phyloP scores from a whole-genome alignment of 768 basidiomycete genomes.

The Ramaria sp. region DNA sequence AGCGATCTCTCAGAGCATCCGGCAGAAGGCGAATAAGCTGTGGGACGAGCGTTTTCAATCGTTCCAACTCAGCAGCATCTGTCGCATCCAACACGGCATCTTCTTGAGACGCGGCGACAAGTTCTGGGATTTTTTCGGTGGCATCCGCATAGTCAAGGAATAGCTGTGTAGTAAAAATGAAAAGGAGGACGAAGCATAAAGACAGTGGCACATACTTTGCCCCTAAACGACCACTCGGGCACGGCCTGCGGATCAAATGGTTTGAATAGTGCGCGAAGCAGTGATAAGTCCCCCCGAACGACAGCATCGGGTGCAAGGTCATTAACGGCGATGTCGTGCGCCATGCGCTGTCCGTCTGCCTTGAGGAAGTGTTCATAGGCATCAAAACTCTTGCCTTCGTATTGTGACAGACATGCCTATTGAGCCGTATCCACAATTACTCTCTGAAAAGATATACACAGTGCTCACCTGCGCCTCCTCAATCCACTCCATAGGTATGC shows the following conservation, averaged over 20 bases:
- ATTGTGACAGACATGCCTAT: constrained; percentile 57
- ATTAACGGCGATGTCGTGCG: constrained; percentile 77
- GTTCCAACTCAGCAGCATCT: constrained; percentile 46
- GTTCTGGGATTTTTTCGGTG: constrained; percentile 47
- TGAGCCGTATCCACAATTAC: neutral
- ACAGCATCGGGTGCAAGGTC: constrained; percentile 85
- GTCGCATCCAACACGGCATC: constrained; percentile 33
- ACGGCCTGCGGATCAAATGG: constrained; percentile 50
- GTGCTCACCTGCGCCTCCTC: constrained; percentile 69
- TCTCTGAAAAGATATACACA: neutral
- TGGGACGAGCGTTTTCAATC: constrained; percentile 47
- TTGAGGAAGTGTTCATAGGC: constrained; percentile 71
- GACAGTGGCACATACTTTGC: constrained; percentile 45
- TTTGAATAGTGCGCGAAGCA: constrained; percentile 61
- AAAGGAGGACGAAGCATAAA: constrained; percentile 6
- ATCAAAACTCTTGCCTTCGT: constrained; percentile 49
- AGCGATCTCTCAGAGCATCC: constrained; percentile 47
- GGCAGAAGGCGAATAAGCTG: constrained; percentile 59
- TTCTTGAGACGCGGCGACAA: constrained; percentile 33
- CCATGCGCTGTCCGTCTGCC: constrained; percentile 59
- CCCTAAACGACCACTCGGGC: constrained; percentile 72
- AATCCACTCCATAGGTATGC: constrained; percentile 82
- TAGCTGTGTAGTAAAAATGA: constrained; percentile 29
- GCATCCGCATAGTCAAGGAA: constrained; percentile 65
- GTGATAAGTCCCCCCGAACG: constrained; percentile 49